A percentile compares a stretch with the other conserved stretches of the same genome.
phyloP scores from a whole-genome alignment of 768 basidiomycete species.

The Paxillus rubicundulus region DNA sequence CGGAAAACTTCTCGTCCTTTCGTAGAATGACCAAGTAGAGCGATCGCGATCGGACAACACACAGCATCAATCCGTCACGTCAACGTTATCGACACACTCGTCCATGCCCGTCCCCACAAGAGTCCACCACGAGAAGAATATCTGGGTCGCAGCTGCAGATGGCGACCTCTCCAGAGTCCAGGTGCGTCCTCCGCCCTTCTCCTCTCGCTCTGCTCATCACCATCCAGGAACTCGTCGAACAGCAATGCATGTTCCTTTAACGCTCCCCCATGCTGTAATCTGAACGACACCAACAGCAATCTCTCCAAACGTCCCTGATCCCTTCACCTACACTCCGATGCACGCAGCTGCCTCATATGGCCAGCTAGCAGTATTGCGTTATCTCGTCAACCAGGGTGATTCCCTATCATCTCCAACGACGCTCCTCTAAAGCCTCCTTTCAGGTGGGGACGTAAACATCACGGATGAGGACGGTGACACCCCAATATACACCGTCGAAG shows the following conservation, averaged over 20 bases:
- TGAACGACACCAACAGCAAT: conserved; percentile 43
- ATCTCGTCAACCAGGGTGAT: conserved; percentile 70
- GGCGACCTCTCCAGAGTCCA: too few species aligned
- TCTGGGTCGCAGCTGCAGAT: too few species aligned
- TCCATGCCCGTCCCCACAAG: too few species aligned
- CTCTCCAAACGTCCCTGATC: conserved; percentile 71
- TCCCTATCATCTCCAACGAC: neutral
- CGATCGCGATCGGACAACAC: too few species aligned
- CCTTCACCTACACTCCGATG: conserved; percentile 82
- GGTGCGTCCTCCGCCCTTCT: too few species aligned
- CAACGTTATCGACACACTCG: too few species aligned
- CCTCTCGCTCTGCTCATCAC: too few species aligned
- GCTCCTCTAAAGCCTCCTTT: neutral
- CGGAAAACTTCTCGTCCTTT: too few species aligned
- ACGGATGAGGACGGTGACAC: conserved; percentile 88
- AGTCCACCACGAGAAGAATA: too few species aligned
- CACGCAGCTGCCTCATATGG: conserved; percentile 95
- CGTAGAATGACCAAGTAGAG: too few species aligned
- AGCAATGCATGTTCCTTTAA: conserved; percentile 44
- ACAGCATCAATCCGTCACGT: too few species aligned
- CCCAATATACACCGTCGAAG: conserved; percentile 87
- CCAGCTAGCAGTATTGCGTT: conserved; percentile 70
- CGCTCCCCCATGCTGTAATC: conserved; percentile 28
- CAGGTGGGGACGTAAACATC: conserved; percentile 86
- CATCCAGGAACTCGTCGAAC: conserved; percentile 22